These are phyloP conservation scores for Warburgia ugandensis DNA, from an alignment of 164 flowering plant genomes.

Conservation along the genomic window DNA sequence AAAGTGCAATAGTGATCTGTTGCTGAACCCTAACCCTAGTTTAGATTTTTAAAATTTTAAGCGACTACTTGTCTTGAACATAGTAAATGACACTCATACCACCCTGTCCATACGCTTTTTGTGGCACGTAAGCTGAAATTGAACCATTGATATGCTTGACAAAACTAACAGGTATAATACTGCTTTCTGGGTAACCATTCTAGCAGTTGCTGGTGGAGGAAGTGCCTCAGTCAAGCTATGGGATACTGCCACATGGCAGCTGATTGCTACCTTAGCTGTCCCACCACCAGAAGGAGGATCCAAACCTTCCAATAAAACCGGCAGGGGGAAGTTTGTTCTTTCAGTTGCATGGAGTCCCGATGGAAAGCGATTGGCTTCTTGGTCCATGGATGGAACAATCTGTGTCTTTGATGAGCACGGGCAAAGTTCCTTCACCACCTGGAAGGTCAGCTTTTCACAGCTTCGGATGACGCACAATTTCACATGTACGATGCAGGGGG, in stretches of 20 bases:
- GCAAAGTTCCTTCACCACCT: conserved; percentile 85
- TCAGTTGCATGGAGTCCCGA: conserved; percentile 96
- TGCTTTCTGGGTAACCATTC: conserved; percentile 57
- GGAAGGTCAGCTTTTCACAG: conserved; percentile 91
- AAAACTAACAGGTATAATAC: no score
- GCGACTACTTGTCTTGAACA: no score
- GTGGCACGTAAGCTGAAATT: no score
- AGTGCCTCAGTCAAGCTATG: conserved; percentile 95
- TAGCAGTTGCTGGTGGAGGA: conserved; percentile 98
- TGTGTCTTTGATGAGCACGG: conserved; percentile 74
- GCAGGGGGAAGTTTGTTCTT: conserved; percentile 89
- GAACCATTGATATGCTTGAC: no score
- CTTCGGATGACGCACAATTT: conserved; percentile 79
- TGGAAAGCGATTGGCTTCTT: conserved; percentile 86
- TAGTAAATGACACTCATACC: no score
- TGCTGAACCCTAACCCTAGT: no score
- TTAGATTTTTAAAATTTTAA: no score
- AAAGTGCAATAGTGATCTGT: no score
- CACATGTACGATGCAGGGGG: conserved; percentile 91
- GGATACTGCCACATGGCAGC: conserved; percentile 89
- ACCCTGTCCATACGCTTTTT: no score
- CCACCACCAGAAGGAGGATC: conserved; percentile 81
- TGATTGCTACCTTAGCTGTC: conserved; percentile 49
- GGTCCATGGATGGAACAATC: conserved; percentile 93
- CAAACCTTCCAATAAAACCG: conserved; percentile 63